A percentile compares a stretch with the other conserved stretches of the same genome.
Conservation (phyloP, 129 eudicot genomes). For the Pittosporum tobira region DNA sequence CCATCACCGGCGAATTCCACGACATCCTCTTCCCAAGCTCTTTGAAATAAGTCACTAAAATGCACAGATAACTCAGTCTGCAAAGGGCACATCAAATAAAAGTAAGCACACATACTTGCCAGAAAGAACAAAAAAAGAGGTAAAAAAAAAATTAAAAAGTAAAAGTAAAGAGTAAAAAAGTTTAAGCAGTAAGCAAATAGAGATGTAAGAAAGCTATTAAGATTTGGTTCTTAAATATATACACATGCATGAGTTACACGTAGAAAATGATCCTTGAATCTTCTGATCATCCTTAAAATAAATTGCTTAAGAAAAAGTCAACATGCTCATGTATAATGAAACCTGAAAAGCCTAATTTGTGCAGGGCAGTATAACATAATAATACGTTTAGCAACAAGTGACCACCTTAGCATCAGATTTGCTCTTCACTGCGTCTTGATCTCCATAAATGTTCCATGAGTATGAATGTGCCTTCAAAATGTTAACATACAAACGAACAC, state of each 20-base stretch:
- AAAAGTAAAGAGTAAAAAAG: conserved; percentile 2
- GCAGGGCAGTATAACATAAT: background rate
- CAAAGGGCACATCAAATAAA: conserved; percentile 26
- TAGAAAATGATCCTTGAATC: background rate
- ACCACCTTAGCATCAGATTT: conserved; percentile 44
- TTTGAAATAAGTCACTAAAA: conserved; percentile 87
- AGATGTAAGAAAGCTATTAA: background rate
- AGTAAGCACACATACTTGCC: no score
- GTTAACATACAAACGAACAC: conserved; percentile 7
- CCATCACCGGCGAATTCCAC: conserved; percentile 47
- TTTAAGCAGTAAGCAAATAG: conserved; percentile 12
- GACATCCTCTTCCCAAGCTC: conserved; percentile 94
- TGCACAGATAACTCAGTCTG: conserved; percentile 83
- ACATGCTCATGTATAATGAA: background rate
- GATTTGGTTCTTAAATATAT: background rate
- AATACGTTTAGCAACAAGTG: conserved; percentile 3
- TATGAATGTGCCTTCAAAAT: conserved; percentile 56
- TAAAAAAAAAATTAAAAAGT: no score
- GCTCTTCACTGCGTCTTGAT: conserved; percentile 26
- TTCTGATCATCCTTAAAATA: background rate
- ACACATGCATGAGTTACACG: background rate
- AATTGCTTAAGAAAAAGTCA: background rate
- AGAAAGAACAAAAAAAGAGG: background rate
- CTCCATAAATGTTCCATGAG: conserved; percentile 59
- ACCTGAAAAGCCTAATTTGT: background rate